A percentile compares a stretch with the other conserved stretches of the same genome.
Evolutionary conservation across 1,139 yeast genomes (phyloP).

Genomic region (Nakaseomyces nivariensis): DNA sequence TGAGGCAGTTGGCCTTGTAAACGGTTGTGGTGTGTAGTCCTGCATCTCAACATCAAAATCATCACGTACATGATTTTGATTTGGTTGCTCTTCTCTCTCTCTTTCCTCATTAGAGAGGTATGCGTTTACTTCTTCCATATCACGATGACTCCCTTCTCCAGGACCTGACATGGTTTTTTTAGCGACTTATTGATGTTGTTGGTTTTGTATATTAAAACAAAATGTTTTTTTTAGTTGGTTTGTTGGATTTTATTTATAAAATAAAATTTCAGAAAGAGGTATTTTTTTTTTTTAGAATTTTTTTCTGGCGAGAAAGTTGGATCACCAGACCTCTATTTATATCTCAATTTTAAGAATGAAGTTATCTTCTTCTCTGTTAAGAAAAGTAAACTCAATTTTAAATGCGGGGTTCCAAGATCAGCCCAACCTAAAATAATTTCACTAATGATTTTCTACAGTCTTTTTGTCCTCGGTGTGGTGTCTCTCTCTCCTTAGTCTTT

Average conservation of each 20-base stretch:
- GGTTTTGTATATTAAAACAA: background rate
- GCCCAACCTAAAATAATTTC: too few relatives aligned
- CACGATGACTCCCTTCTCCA: slow-evolving; percentile 4
- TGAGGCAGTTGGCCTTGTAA: slow-evolving; percentile 13
- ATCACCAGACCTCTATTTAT: background rate
- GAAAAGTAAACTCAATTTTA: too few relatives aligned
- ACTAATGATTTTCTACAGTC: too few relatives aligned
- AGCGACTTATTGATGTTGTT: background rate
- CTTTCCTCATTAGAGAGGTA: slow-evolving; percentile 1
- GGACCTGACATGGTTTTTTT: slow-evolving; percentile 5
- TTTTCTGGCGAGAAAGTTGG: background rate
- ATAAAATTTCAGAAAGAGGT: too few relatives aligned
- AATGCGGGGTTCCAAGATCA: too few relatives aligned
- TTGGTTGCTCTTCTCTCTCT: background rate
- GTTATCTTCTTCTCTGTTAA: background rate
- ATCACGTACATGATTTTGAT: slow-evolving; percentile 5
- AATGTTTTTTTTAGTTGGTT: too few relatives aligned
- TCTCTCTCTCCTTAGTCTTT: too few relatives aligned
- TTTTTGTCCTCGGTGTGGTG: too few relatives aligned
- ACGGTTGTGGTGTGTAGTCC: slow-evolving; percentile 13
- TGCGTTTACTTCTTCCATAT: slow-evolving; percentile 2
- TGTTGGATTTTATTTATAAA: too few relatives aligned
- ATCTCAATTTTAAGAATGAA: background rate
- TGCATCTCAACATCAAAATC: slow-evolving; percentile 24
- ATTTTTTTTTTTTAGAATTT: background rate